Percentiles rank a stretch among this genome's conserved stretches.
Evolutionary conservation across 1,284 basidiomycete species (phyloP).

Genomic region (Boletellus deceptivus): DNA sequence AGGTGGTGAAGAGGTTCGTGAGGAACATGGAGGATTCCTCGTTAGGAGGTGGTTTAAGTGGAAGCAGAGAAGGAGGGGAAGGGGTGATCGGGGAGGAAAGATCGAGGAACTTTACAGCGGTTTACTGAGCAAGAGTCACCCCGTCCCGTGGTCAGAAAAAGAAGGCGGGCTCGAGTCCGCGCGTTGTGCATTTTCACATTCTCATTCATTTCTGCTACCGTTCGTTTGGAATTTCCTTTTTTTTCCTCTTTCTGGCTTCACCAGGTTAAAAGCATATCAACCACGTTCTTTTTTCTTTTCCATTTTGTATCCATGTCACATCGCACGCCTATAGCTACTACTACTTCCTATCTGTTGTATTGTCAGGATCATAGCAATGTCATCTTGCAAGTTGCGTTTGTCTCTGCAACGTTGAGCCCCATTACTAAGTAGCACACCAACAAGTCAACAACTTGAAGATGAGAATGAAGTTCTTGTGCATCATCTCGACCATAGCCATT

Average conservation of each 20-base stretch:
- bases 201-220: conserved; percentile 1
- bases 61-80: conserved; percentile 27
- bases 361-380: background rate
- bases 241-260: conserved; percentile 9
- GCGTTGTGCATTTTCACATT: background rate
- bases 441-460: too few relatives aligned
- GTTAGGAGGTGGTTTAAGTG: background rate
- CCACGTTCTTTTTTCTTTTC: conserved; percentile 5
- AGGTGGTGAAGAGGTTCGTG: conserved; percentile 70
- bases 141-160: background rate
- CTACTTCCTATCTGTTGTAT: conserved; percentile 13
- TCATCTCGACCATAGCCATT: too few relatives aligned
- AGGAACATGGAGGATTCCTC: conserved; percentile 31
- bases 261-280: conserved; percentile 8
- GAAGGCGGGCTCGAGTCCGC: conserved; percentile 4
- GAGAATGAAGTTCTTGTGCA: too few relatives aligned
- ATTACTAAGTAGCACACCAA: too few relatives aligned
- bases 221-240: conserved; percentile 6
- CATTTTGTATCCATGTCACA: conserved; percentile 18
- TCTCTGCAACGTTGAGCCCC: background rate
- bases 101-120: conserved; percentile 50
- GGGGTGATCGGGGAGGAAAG: conserved; percentile 47
- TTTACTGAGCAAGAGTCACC: conserved; percentile 22
- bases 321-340: background rate
- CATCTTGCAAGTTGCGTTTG: background rate